Evolutionary conservation across 768 basidiomycete species (phyloP).

Genomic region (Hortiboletus flavorubellus): DNA sequence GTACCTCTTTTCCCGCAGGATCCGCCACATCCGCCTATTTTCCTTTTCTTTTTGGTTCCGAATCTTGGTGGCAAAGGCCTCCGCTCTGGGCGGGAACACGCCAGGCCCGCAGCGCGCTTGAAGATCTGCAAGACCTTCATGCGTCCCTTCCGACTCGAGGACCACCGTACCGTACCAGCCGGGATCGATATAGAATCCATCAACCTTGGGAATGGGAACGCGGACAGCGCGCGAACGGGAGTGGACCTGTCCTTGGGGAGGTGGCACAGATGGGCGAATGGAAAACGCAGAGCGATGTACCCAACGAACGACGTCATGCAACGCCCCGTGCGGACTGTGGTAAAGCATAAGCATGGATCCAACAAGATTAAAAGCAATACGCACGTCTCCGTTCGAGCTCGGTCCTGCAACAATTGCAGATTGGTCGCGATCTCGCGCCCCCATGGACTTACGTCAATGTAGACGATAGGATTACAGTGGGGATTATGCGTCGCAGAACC

Average conservation of each 20-base stretch:
- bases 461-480: slow-evolving; percentile 58
- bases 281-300: slow-evolving; percentile 76
- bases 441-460: slow-evolving; percentile 77
- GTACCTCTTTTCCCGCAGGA: slow-evolving; percentile 78
- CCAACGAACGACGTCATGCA: slow-evolving; percentile 84
- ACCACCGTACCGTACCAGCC: slow-evolving; percentile 84
- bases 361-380: slow-evolving; percentile 27
- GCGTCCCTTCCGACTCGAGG: slow-evolving; percentile 84
- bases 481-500: slow-evolving; percentile 34
- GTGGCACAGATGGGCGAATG: slow-evolving; percentile 48
- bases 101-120: slow-evolving; percentile 68
- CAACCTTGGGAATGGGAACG: slow-evolving; percentile 53
- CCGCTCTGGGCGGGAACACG: slow-evolving; percentile 59
- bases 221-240: slow-evolving; percentile 27
- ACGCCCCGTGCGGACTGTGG: slow-evolving; percentile 68
- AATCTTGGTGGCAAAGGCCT: slow-evolving; percentile 33
- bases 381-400: slow-evolving; percentile 77
- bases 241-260: slow-evolving; percentile 26
- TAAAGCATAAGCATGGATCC: slow-evolving; percentile 1
- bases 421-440: slow-evolving; percentile 72
- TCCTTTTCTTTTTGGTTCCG: slow-evolving; percentile 40
- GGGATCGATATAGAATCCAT: slow-evolving; percentile 60
- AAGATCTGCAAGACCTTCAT: slow-evolving; percentile 78
- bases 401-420: slow-evolving; percentile 73
- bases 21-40: slow-evolving; percentile 58